Base-by-base conservation (phyloP, 352 stramenopile genomes). In the Blastocystis sp. region DNA sequence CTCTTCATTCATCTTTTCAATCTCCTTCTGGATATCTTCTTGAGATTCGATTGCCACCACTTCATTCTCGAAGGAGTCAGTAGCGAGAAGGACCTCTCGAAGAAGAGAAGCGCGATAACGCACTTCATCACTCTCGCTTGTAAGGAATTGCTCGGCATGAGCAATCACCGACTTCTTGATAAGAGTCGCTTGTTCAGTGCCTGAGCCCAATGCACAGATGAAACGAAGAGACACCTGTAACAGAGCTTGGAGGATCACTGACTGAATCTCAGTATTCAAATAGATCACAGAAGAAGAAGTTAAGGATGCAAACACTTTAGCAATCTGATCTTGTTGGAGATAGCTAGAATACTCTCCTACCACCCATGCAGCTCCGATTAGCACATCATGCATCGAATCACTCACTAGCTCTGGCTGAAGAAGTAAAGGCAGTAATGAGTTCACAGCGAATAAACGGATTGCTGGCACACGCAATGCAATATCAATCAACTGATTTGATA, bases 321-420 rank as follows among this genome's bases (percentile, higher is more conserved):
- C 22, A 53, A 53, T 54, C 48, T 58, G 51, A 13, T 59, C 19
- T 24, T 70, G 33, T 51, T 64, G n/a, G 30, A 91, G 33, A 19
- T 73, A 76, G 24, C 51, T 17, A 17, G 90, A 90, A 53, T 99
- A 99, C 92, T 99, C 97, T 59, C 97, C 97, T 0, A 97, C 95
- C 91, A 99, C 98, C 95, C 95, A 99, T 30, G 96, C 96, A 13
- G 96, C 95, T 1, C 96, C 96, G 89, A 98, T 93, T 33, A 94
- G 93, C 53, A 98, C 93, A 22, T 95, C 96, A 33, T 93, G 90
- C 30, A 93, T 92, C 35, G 93, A 92, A 5, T 93, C 92, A 0
- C 92, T 92, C 66, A 92, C 95, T 24, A 95, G 92, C 80, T 96
- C 90, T 91, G 93, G 93, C 89, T 98, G 94, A 81, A 96, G 92